Evolutionary conservation across 257 asterid species (phyloP), one percentile per base, ranked within the genome.

Genomic region (Oldenlandia corymbosa): DNA sequence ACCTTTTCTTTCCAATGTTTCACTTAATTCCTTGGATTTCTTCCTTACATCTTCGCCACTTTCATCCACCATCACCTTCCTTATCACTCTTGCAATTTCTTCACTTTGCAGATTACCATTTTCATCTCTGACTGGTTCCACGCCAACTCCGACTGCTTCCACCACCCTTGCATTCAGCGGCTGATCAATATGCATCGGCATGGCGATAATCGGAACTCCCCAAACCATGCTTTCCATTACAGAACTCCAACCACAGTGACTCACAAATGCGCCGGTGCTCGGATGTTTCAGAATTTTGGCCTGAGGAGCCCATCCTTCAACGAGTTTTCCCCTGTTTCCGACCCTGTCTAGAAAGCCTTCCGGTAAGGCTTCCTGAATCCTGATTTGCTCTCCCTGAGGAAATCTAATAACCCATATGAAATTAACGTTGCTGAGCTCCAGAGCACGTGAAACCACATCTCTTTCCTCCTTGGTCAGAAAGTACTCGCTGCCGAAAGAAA

Each of bases 261-360:
- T 55, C 43, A 55, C 5, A 31, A 55, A 55, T 1, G 43, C 61
- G 5, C 61, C 61, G 84, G 57, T 54, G 23, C 77, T 75, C 18
- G 56, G 30, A 62, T 82, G 86, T 5, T 68, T 70, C 48, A 79
- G 56, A 2, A 82, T 82, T 34, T 68, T 75, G 0, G 76, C 76
- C 28, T 76, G 88, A 13, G 84, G 84, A 16, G 79, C 83, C 84
- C 84, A 82, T 13, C 77, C 79, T 62, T 76, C 81, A 27, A 79
- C 68, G 17, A 79, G 73, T 8, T 71, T 3, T 7, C 79, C 84
- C 63, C 79, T 69, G 5, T 41, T 68, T 28, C 66, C 52, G 1
- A 72, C 70, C 78, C 80, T 71, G 23, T 58, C 73, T 5, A 79
- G 75, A 72, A 71, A 79, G 43, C 81, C 83, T 45, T 50, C 14